Conservation (phyloP, 208 protist species). For the Trypanosoma theileri region DNA sequence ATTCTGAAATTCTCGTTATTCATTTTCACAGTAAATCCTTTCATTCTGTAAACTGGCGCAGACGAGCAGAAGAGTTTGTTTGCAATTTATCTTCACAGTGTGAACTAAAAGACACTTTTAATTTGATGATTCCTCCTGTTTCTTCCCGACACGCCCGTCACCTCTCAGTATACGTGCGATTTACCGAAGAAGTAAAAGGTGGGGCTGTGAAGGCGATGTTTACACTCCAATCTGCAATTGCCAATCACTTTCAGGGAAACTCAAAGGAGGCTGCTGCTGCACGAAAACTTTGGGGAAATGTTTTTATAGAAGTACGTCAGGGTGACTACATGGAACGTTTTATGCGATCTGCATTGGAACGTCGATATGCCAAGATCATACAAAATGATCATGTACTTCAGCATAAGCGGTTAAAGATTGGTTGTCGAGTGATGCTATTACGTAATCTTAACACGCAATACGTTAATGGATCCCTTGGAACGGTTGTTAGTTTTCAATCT, state of each 20-base stretch:
- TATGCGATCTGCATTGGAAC: conserved; percentile 20
- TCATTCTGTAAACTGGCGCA: conserved; percentile 18
- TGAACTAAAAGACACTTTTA: not conserved
- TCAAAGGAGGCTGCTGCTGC: conserved; percentile 12
- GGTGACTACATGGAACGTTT: conserved; percentile 12
- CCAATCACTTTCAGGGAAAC: conserved; percentile 2
- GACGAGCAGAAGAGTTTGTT: conserved; percentile 18
- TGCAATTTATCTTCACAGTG: not conserved
- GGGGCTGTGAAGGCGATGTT: not conserved
- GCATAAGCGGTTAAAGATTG: conserved; percentile 78
- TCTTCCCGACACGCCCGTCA: not conserved
- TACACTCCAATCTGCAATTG: conserved; percentile 10
- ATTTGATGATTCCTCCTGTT: conserved; percentile 9
- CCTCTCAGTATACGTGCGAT: conserved; percentile 19
- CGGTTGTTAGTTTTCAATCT: conserved; percentile 55
- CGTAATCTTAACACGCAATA: conserved; percentile 63
- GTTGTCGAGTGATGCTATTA: conserved; percentile 86
- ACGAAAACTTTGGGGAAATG: conserved; percentile 20
- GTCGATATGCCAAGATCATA: conserved; percentile 34
- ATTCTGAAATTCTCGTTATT: conserved; percentile 16
- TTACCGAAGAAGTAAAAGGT: not conserved
- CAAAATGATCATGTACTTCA: conserved; percentile 55
- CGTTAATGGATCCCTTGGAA: conserved; percentile 85
- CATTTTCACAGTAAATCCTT: conserved; percentile 26
- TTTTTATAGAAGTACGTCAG: conserved; percentile 19